phyloP scores from a whole-genome alignment of 2,329 filamentous ascomycete genomes.

The Ophiocordyceps robertsii region DNA sequence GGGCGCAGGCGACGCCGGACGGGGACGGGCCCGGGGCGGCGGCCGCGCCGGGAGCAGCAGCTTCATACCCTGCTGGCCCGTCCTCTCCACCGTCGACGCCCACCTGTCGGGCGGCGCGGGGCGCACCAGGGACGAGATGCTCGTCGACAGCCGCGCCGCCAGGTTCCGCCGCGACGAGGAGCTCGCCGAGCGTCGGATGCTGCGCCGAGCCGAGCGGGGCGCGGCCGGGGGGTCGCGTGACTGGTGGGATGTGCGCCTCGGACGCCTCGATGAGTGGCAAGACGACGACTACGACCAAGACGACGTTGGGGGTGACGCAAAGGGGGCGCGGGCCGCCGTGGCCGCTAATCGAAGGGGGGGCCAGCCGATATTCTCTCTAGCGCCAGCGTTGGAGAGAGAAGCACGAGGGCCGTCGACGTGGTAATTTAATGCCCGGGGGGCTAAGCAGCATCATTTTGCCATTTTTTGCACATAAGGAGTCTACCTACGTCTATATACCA shows the following conservation, averaged over 20 bases:
- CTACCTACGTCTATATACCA: no score
- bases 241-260: slow-evolving; percentile 17
- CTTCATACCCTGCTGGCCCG: not conserved
- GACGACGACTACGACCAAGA: not conserved
- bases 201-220: slow-evolving; percentile 5
- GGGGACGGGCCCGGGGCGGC: not conserved
- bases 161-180: slow-evolving; percentile 35
- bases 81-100: slow-evolving; percentile 2
- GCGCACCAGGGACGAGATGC: slow-evolving; percentile 38
- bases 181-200: slow-evolving; percentile 19
- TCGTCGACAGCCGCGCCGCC: slow-evolving; percentile 33
- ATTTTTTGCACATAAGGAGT: no score
- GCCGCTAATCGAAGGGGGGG: not conserved
- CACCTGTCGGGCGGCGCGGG: slow-evolving; percentile 16
- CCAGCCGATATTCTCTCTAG: no score
- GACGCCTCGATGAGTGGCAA: slow-evolving; percentile 2
- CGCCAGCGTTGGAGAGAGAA: no score
- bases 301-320: not conserved
- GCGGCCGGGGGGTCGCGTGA: slow-evolving; percentile 5
- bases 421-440: no score
- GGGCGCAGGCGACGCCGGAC: not conserved
- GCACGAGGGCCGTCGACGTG: no score
- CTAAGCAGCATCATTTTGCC: no score
- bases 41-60: not conserved
- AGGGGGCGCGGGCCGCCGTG: not conserved